These are phyloP conservation scores for Phytophthora pisi DNA, from an alignment of 352 stramenopile genomes.

Conservation along the genomic window DNA sequence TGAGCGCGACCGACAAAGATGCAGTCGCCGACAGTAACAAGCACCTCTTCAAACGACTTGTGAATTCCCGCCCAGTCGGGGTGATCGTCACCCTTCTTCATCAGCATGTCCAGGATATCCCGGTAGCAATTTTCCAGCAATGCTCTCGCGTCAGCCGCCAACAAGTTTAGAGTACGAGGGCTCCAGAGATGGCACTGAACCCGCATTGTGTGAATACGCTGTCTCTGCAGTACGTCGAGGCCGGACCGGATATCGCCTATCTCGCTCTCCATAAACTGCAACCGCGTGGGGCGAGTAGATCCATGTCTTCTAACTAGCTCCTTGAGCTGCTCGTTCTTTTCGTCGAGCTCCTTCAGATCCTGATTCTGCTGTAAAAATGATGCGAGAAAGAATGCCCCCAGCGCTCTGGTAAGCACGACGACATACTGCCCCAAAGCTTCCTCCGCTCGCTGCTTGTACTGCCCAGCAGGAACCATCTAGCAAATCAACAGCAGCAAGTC, in stretches of 20 bases:
- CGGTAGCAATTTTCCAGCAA: constrained; percentile 5
- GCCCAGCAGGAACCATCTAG: background rate
- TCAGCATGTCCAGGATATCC: constrained; percentile 1
- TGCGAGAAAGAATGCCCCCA: background rate
- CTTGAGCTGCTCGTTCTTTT: background rate
- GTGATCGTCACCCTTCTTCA: constrained; percentile 10
- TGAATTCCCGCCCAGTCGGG: constrained; percentile 5
- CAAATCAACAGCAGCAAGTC: background rate
- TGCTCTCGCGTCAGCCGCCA: background rate
- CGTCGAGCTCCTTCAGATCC: constrained; percentile 1
- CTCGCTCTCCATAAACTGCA: constrained; percentile 1
- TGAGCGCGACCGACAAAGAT: background rate
- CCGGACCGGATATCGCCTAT: constrained; percentile 2
- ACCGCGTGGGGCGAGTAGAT: background rate
- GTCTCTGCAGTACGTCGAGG: constrained; percentile 3
- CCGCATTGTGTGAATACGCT: constrained; percentile 1
- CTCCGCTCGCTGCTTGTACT: constrained; percentile 5
- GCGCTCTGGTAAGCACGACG: background rate
- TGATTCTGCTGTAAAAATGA: constrained; percentile 1
- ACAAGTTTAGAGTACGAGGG: constrained; percentile 1
- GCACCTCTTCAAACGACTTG: constrained; percentile 11
- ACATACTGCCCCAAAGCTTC: background rate
- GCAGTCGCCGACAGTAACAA: background rate
- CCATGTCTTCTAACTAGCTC: constrained; percentile 1
- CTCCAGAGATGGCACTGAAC: background rate